These are phyloP conservation scores for Puccinia polysora DNA, from an alignment of 1,284 basidiomycete species.

Conservation along the genomic window DNA sequence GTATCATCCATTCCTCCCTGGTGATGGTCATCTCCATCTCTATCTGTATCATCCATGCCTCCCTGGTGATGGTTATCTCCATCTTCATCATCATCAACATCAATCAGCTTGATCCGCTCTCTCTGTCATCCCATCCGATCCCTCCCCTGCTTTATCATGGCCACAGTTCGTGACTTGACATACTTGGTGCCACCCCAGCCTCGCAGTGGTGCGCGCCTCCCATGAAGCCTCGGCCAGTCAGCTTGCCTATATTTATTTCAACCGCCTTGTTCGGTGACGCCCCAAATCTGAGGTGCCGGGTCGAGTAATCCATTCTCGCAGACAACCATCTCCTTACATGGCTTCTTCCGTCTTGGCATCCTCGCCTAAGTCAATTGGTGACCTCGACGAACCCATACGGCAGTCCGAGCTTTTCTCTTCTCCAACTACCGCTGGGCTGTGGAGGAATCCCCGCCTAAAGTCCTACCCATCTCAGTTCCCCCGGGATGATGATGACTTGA, in stretches of 20 bases:
- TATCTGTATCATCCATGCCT: neutral
- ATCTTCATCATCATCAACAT: too few species aligned
- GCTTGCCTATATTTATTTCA: too few species aligned
- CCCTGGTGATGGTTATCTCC: too few species aligned
- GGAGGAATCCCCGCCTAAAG: neutral
- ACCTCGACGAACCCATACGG: neutral
- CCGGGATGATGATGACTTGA: neutral
- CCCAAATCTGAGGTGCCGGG: neutral
- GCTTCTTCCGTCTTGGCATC: constrained; percentile 13
- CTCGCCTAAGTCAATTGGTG: neutral
- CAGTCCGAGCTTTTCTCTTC: neutral
- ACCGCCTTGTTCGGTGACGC: neutral
- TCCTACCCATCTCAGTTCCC: constrained; percentile 2
- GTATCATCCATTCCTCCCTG: neutral
- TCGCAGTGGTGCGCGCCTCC: too few species aligned
- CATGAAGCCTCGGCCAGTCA: too few species aligned
- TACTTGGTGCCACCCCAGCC: too few species aligned
- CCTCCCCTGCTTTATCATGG: too few species aligned
- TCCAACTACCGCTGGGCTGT: neutral
- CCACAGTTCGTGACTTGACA: too few species aligned
- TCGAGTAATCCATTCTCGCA: neutral
- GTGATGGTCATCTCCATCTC: constrained; percentile 1
- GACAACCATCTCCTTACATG: neutral
- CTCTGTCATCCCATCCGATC: too few species aligned
- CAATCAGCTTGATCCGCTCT: too few species aligned